Evolutionary conservation across 164 flowering plant species (phyloP).

Genomic region (Chimonanthus praecox): DNA sequence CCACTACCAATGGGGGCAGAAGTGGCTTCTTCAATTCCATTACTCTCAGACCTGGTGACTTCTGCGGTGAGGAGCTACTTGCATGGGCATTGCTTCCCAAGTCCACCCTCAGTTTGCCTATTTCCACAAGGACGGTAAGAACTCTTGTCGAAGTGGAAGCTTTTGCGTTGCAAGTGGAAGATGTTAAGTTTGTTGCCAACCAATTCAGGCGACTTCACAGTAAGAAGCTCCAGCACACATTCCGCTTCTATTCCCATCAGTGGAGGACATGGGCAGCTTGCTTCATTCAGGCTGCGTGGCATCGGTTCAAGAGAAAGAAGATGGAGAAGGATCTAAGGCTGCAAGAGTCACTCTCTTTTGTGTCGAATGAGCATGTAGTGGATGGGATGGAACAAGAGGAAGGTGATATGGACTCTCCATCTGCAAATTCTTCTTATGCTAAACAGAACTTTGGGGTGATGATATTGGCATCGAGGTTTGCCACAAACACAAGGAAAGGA

Average conservation of each 20-base stretch:
- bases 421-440: slow-evolving; percentile 27
- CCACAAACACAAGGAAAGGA: slow-evolving; percentile 79
- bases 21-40: slow-evolving; percentile 88
- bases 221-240: slow-evolving; percentile 85
- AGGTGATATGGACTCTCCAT: slow-evolving; percentile 22
- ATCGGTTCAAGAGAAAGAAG: slow-evolving; percentile 50
- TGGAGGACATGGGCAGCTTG: slow-evolving; percentile 99
- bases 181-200: slow-evolving; percentile 86
- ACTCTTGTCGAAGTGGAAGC: slow-evolving; percentile 85
- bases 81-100: slow-evolving; percentile 87
- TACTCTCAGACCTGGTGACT: slow-evolving; percentile 72
- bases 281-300: slow-evolving; percentile 96
- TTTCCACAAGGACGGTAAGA: slow-evolving; percentile 79
- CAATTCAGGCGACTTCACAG: slow-evolving; percentile 89
- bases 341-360: slow-evolving; percentile 39
- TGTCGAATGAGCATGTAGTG: slow-evolving; percentile 19
- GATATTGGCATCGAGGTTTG: slow-evolving; percentile 72
- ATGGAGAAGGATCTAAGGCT: slow-evolving; percentile 39
- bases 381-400: slow-evolving; percentile 27
- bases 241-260: slow-evolving; percentile 86
- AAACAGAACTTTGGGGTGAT: slow-evolving; percentile 54
- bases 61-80: slow-evolving; percentile 91
- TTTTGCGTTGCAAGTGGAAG: slow-evolving; percentile 79
- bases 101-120: slow-evolving; percentile 63
- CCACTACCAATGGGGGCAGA: slow-evolving; percentile 91